phyloP scores from a whole-genome alignment of 176 grass and related monocot genomes.

The Cocos nucifera region DNA sequence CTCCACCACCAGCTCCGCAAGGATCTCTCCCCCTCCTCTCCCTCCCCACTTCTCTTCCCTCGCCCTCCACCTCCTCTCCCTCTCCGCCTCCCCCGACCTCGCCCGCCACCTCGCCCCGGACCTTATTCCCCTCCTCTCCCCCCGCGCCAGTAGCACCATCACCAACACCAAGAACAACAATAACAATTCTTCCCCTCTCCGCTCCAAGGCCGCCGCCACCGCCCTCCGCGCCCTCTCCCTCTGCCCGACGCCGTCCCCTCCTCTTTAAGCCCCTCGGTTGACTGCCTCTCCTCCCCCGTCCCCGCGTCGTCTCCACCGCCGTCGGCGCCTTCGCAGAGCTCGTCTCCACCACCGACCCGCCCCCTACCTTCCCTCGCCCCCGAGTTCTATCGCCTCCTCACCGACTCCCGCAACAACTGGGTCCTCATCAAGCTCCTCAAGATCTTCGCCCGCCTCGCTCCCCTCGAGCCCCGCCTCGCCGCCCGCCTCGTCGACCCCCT shows the following conservation, averaged over 20 bases:
- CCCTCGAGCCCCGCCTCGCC: constrained; percentile 60
- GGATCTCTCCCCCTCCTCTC: constrained; percentile 51
- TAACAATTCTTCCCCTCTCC: constrained; percentile 12
- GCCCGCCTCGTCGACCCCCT: constrained; percentile 61
- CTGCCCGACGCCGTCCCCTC: constrained; percentile 39
- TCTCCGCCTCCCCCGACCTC: constrained; percentile 58
- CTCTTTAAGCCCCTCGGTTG: constrained; percentile 88
- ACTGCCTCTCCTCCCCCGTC: constrained; percentile 65
- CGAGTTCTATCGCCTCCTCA: constrained; percentile 61
- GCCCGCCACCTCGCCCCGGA: constrained; percentile 59
- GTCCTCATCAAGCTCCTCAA: constrained; percentile 90
- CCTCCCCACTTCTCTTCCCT: constrained; percentile 23
- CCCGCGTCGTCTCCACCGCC: constrained; percentile 47
- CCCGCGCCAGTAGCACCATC: neutral
- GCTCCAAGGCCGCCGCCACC: constrained; percentile 46
- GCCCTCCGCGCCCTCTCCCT: constrained; percentile 37
- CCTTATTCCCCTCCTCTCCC: constrained; percentile 51
- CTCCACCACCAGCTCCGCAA: constrained; percentile 87
- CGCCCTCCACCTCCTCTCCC: constrained; percentile 55
- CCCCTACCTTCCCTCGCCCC: constrained; percentile 84
- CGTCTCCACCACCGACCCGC: constrained; percentile 44
- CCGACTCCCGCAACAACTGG: constrained; percentile 75
- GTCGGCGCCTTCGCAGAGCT: constrained; percentile 79
- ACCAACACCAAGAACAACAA: too few relatives aligned
- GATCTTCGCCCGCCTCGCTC: constrained; percentile 63